Conservation (phyloP, 2,329 filamentous ascomycete species). For the Xylaria sp. region DNA sequence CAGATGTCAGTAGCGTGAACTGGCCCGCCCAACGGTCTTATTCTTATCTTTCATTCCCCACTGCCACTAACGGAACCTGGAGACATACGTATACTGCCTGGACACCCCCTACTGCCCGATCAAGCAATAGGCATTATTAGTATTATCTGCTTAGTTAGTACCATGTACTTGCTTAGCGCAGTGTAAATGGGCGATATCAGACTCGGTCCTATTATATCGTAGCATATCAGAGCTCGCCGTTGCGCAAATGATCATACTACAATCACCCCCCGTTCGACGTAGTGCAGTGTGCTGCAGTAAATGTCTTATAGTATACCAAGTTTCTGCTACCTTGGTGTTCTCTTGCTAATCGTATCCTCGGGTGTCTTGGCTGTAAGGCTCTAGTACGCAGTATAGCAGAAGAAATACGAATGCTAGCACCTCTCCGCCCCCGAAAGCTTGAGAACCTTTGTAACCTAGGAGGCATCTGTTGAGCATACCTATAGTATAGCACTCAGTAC, state of each 20-base stretch:
- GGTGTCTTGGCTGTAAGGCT: not conserved
- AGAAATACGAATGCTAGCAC: not conserved
- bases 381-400: not conserved
- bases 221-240: not conserved
- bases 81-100: not conserved
- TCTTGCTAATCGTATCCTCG: too few relatives aligned
- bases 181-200: not conserved
- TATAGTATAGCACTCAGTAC: too few relatives aligned
- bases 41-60: conserved; percentile 22
- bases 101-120: conserved; percentile 11
- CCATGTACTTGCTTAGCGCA: too few relatives aligned
- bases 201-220: not conserved
- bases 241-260: not conserved
- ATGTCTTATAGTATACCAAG: too few relatives aligned
- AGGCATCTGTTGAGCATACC: too few relatives aligned
- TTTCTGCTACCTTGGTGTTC: not conserved
- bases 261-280: not conserved
- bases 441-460: too few relatives aligned
- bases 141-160: not conserved
- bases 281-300: too few relatives aligned
- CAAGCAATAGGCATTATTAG: not conserved
- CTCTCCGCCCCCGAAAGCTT: too few relatives aligned
- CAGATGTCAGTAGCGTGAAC: too few relatives aligned
- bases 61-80: not conserved
- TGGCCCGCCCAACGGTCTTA: not conserved